phyloP scores from a whole-genome alignment of 768 basidiomycete genomes.

The Mycena galericulata region DNA sequence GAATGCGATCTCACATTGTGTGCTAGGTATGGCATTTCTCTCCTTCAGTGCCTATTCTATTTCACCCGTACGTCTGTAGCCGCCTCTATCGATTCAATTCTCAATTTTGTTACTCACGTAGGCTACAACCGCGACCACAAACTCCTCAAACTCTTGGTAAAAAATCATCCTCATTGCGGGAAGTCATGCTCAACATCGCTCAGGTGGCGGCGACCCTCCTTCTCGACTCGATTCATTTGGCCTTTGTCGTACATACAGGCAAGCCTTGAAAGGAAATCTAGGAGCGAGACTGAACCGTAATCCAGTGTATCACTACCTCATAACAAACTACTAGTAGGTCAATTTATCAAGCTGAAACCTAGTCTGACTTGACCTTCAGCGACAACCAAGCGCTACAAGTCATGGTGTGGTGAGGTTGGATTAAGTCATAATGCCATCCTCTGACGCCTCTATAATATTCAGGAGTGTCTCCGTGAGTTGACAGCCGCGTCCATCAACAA shows the following conservation, averaged over 20 bases:
- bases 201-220: slow-evolving; percentile 55
- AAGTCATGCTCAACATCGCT: background rate
- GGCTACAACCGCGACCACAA: slow-evolving; percentile 55
- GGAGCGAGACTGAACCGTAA: background rate
- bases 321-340: slow-evolving; percentile 54
- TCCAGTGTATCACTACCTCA: slow-evolving; percentile 62
- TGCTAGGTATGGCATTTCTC: slow-evolving; percentile 60
- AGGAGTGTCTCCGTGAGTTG: slow-evolving; percentile 55
- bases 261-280: slow-evolving; percentile 24
- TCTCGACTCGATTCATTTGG: slow-evolving; percentile 63
- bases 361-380: slow-evolving; percentile 7
- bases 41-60: slow-evolving; percentile 63
- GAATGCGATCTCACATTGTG: too few relatives aligned
- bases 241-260: slow-evolving; percentile 60
- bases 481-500: background rate
- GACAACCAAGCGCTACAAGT: slow-evolving; percentile 15
- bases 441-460: background rate
- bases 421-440: background rate
- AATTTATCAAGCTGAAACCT: background rate
- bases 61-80: slow-evolving; percentile 47
- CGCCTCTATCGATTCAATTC: background rate
- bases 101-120: slow-evolving; percentile 11
- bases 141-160: slow-evolving; percentile 55
- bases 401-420: slow-evolving; percentile 29
- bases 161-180: slow-evolving; percentile 22